phyloP scores from a whole-genome alignment of 441 rosid species.

The Brassica balearica region DNA sequence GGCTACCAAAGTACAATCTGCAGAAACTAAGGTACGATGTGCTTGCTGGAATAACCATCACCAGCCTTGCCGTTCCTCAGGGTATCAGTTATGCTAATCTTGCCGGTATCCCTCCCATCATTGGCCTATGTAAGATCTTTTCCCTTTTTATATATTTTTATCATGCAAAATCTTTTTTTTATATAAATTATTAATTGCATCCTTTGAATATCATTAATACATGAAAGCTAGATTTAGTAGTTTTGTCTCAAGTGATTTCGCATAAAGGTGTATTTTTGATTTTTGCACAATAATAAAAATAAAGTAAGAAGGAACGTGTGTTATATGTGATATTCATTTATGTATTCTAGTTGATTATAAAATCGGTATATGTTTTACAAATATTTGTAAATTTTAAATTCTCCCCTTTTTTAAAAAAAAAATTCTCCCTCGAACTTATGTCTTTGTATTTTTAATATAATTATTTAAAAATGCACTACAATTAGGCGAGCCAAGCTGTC shows the following conservation, averaged over 20 bases:
- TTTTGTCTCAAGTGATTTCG: neutral
- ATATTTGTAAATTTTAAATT: neutral
- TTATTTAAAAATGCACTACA: neutral
- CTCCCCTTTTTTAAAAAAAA: too few relatives aligned
- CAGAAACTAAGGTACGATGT: conserved; percentile 58
- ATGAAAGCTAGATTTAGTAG: neutral
- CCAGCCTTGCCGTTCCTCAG: conserved; percentile 92
- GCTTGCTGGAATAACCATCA: conserved; percentile 90
- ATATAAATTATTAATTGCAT: neutral
- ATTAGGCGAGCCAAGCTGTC: neutral
- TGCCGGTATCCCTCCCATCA: conserved; percentile 73
- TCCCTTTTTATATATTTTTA: neutral
- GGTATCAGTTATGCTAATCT: conserved; percentile 95
- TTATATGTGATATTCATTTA: neutral
- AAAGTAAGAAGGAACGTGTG: neutral
- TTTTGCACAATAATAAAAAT: neutral
- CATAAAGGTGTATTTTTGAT: conserved; percentile 12
- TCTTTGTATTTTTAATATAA: neutral
- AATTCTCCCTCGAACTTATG: neutral
- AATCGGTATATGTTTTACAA: neutral
- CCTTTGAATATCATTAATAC: conserved; percentile 2
- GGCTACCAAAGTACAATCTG: conserved; percentile 74
- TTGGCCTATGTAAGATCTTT: conserved; percentile 73
- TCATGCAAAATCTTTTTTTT: neutral
- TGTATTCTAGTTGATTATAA: neutral